Base-by-base conservation (phyloP, 345 rosid species). In the Eutrema yunnanense region DNA sequence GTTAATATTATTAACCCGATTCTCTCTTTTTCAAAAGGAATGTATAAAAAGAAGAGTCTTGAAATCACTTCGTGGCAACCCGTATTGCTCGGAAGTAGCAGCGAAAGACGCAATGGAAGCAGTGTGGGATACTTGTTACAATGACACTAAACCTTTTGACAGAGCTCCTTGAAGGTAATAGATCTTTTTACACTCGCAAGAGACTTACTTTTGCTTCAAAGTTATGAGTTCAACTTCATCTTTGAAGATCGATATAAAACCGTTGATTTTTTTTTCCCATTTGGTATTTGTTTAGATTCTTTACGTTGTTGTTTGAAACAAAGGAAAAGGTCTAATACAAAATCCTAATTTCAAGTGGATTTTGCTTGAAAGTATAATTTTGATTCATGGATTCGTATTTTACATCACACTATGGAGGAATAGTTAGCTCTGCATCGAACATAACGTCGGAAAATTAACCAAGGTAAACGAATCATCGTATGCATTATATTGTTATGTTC, bases 111-210 rank as follows among this genome's bases (percentile, higher is more conserved):
- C 97, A 2, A 87, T 95, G 90, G 94, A 92, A 78, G 97, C 92
- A 1, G 88, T 88, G 32, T 90, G 98, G 98, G 98, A 92, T 78
- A 81, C 86, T 60, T 96, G 98, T 80, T 96, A 96, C 81, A 90
- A 92, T 64, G 99, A 96, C 64, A 88, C 99, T 37, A 67, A 84
- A 65, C 99, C 98, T 69, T 96, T 96, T 69, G 96, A 92, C 49
- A 85, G 97, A 83, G 99, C 92, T 82, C 99, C 98, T 37, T 96
- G 83, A 88, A 73, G 67, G 74, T 78, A 12, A 34, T 14, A 51
- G 2, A 4, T 54, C 49, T 32, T 9, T 55, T 3, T 19, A 16
- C 9, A 37, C 27, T 65, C 33, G 51, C 38, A 6, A 49, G 34
- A 63, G 32, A 54, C 49, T 64, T 37, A 0, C 30, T 60, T 50